Percentiles rank a stretch among this genome's conserved stretches.
Conservation (phyloP, 768 basidiomycete species). For the Cytidiella melzeri region DNA sequence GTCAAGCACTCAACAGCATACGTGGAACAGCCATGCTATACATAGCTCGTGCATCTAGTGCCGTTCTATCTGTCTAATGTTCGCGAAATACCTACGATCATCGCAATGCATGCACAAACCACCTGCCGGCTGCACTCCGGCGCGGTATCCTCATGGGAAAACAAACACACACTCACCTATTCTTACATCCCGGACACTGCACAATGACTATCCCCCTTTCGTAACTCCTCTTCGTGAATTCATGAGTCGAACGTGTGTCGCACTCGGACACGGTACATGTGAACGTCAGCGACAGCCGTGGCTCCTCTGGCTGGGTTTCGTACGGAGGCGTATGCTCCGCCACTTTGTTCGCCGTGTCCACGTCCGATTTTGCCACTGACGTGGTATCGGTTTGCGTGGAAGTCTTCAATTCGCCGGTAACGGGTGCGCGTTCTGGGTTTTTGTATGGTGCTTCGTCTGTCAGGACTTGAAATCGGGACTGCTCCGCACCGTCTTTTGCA, state of each 20-base stretch:
- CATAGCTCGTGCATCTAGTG: too few species aligned
- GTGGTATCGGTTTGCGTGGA: not conserved
- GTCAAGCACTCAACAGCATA: too few species aligned
- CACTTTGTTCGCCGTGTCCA: not conserved
- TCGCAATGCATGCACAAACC: not conserved
- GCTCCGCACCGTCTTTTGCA: not conserved
- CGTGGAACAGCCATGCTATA: too few species aligned
- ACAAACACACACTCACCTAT: constrained; percentile 67
- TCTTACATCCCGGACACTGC: constrained; percentile 86
- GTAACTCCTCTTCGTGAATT: constrained; percentile 83
- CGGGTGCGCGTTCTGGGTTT: not conserved
- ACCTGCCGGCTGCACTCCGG: not conserved
- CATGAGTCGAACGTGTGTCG: constrained; percentile 75
- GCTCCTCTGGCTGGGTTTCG: constrained; percentile 41
- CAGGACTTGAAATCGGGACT: not conserved
- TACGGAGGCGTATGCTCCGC: constrained; percentile 2
- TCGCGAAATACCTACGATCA: not conserved
- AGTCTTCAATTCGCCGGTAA: not conserved
- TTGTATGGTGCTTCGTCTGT: not conserved
- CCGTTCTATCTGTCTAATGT: too few species aligned
- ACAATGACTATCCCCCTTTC: constrained; percentile 85
- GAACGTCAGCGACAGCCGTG: constrained; percentile 70
- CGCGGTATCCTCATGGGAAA: not conserved
- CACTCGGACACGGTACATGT: constrained; percentile 81
- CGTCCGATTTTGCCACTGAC: not conserved